A percentile compares a stretch with the other conserved stretches of the same genome.
Evolutionary conservation across 176 grass and related monocot species (phyloP).

Genomic region (Sorghum bicolor): Sorghum_bicolor_NCBIv3 NC_012876.2:62588001-62588500

Average conservation of each 20-base stretch:
- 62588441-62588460: background rate
- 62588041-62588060: slow-evolving; percentile 5
- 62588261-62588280: background rate
- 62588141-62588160: slow-evolving; percentile 39
- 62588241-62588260: slow-evolving; percentile 41
- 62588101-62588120: background rate
- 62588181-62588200: slow-evolving; percentile 81
- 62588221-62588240: slow-evolving; percentile 67
- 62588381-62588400: background rate
- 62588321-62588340: background rate
- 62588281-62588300: background rate
- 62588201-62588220: slow-evolving; percentile 66
- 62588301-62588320: background rate
- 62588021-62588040: background rate
- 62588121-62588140: background rate
- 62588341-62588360: background rate
- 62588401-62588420: background rate
- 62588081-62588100: background rate
- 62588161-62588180: background rate
- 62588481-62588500: background rate
- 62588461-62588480: background rate
- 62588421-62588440: background rate
- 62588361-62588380: background rate
- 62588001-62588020: background rate
- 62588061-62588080: slow-evolving; percentile 6